Base-by-base conservation (phyloP, 768 basidiomycete species). In the Suillus variegatus region DNA sequence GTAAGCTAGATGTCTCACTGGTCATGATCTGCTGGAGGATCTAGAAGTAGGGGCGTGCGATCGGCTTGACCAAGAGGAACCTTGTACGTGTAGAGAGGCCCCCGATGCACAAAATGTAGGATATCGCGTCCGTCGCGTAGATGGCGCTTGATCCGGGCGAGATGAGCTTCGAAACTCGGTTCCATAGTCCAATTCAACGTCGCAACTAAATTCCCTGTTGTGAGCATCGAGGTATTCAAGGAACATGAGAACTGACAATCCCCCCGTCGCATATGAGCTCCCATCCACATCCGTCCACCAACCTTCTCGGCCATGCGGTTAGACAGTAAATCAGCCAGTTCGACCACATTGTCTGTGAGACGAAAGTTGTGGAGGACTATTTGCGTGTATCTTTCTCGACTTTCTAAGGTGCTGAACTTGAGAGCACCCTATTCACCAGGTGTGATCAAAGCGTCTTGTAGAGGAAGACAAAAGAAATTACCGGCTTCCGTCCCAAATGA, bases 211-310 rank as follows among this genome's bases (percentile, higher is more conserved):
- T 28, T 14, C 40, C 54, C 32, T 55, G 12, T 13, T 12, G 7
- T 40, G 8, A 35, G 16, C 4, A 38, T 32, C 13, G 35, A 6
- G 6, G 20, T 10, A 40, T 10, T 22, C 9, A 12, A 41, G 35
- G 18, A n/a, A 35, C 0, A 36, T 22, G 22, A 10, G 12, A 3
- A 54, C 80, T 71, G 60, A 82, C 80, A 82, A 57, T 82, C 81
- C 1, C 82, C 82, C 58, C 81, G 73, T 41, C 81, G 80, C 82
- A 82, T 82, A 40, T 82, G 81, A 10, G 77, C 79, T 55, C 78
- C 78, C 78, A 82, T 79, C 82, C 81, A 82, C 20, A 76, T 66
- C 10, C 80, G 74, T 13, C 79, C 80, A 1, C 54, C 68, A 16
- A 60, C 73, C 22, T 69, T 9, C 16, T 69, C 61, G 3, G 62